Evolutionary conservation across 1,139 yeast genomes (phyloP), one percentile per base, ranked within the genome.

Genomic region (Taphrina deformans): DNA sequence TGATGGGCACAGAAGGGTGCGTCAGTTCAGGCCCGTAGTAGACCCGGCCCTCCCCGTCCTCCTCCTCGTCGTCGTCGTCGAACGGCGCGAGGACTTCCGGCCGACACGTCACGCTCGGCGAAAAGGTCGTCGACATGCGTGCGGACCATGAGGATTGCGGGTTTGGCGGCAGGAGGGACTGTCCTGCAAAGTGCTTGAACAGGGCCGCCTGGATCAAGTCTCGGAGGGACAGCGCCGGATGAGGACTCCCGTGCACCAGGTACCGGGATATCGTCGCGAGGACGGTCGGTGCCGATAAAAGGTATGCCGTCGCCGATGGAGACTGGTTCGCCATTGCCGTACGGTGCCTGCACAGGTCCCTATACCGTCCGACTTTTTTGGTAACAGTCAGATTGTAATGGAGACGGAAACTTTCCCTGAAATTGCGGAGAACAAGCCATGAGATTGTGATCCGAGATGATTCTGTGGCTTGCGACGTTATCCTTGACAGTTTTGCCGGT

Each of bases 191-290:
- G 31, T 38, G 45, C 48, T 53, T 53, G 48, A 53, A 38, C 16
- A 53, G 45, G 24, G 58, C 58, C 2, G 46, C 58, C 48, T 38
- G 46, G 7, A 53, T 35, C 48, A 53, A n/a, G 27, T 38, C 58
- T 21, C 27, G 29, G 14, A 53, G 33, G 23, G 48, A 21, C 1
- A 21, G 38, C 7, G 35, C 33, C 6, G 58, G 58, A 23, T 53
- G 58, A 21, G 58, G 58, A 35, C 44, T 27, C 14, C 58, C 58
- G 58, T 53, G 45, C 16, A 21, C 27, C 9, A 16, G 14, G 29
- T 51, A 51, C 21, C 44, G 44, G 16, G 55, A 31, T n/a, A 51
- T 51, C 27, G 44, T 33, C 18, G 55, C 55, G 16, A 33, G 14
- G 12, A 51, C 44, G n/a, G 44, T 51, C 10, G 55, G 55, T 14